Evolutionary conservation across 352 stramenopile species (phyloP), one percentile per base, ranked within the genome.

Genomic region (Phytophthora syringae): DNA sequence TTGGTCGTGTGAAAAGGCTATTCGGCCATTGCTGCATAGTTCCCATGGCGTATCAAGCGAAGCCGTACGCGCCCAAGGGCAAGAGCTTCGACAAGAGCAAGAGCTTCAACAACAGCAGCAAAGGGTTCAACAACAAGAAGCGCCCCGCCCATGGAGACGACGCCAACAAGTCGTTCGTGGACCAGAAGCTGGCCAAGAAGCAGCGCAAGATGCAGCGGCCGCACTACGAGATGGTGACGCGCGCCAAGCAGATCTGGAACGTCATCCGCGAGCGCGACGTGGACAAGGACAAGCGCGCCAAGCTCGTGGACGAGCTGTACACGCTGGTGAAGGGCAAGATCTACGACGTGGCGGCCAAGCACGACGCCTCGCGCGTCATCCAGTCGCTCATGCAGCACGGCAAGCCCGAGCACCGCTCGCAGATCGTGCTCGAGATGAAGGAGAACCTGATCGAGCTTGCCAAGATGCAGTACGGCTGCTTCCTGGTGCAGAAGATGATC

Each of bases 401-500:
- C 53, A 96, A 85, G 58, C 77, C 84, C 7, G 79, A 94, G 66
- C 86, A 98, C 76, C 84, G 94, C 27, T 84, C 86, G 60, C 79
- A 92, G 61, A 89, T 97, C 9, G 80, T 98, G 20, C 72, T 77
- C 10, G 96, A 98, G 79, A 86, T 99, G 54, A 88, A 95, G 58
- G 89, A 94, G 30, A 84, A 97, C 61, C 81, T 99, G n/a, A 69
- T 95, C 10, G 94, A 98, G 47, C 60, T 99, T 22, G 83, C 89
- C 66, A 99, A 98, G 86, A 97, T 94, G 79, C 96, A 98, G 70
- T 99, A 99, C 76, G 92, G 88, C n/a, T 94, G 94, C 83, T 98
- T 98, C 76, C 76, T 98, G n/a, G 94, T 98, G 58, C 86, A 98
- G 52, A 99, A 99, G 72, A 94, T 98, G 72, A 97, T 99, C 76